Conservation (phyloP, 495 filamentous ascomycete species). For the Venustampulla echinocandica region DNA sequence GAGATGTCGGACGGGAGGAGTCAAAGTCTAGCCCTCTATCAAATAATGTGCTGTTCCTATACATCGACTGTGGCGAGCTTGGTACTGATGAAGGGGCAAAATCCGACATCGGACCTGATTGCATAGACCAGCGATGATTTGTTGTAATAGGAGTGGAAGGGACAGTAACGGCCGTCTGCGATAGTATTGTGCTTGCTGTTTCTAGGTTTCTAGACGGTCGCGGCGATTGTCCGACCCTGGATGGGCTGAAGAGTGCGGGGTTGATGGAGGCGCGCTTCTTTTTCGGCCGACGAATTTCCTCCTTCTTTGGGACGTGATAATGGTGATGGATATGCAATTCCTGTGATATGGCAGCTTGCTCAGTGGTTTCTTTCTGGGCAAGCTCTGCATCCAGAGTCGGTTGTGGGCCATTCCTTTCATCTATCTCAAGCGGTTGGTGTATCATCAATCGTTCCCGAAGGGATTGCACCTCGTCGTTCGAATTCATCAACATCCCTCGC, state of each 20-base stretch:
- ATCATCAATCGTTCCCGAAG: conserved; percentile 74
- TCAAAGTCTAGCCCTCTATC: conserved; percentile 49
- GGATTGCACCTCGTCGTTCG: conserved; percentile 87
- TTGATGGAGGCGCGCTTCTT: conserved; percentile 60
- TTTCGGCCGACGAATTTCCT: conserved; percentile 55
- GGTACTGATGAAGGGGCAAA: conserved; percentile 60
- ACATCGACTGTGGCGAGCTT: conserved; percentile 70
- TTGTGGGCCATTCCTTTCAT: conserved; percentile 26
- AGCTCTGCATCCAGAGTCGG: conserved; percentile 64
- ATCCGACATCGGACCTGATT: conserved; percentile 52
- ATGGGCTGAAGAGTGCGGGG: conserved; percentile 51
- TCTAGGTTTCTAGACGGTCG: conserved; percentile 20
- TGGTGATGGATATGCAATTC: conserved; percentile 90
- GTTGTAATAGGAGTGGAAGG: conserved; percentile 30
- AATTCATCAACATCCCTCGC: conserved; percentile 80
- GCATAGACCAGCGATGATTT: conserved; percentile 55
- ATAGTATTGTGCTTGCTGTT: conserved; percentile 43
- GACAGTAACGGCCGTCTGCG: conserved; percentile 56
- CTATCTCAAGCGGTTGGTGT: conserved; percentile 58
- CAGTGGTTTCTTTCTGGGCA: conserved; percentile 35
- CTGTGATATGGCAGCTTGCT: conserved; percentile 45
- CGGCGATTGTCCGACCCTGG: conserved; percentile 21
- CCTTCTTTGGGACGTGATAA: conserved; percentile 54
- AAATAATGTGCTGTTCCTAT: conserved; percentile 67
- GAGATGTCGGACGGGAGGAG: conserved; percentile 64